Conservation (phyloP, 148 eudicot species). For the Nepenthes gracilis region DNA sequence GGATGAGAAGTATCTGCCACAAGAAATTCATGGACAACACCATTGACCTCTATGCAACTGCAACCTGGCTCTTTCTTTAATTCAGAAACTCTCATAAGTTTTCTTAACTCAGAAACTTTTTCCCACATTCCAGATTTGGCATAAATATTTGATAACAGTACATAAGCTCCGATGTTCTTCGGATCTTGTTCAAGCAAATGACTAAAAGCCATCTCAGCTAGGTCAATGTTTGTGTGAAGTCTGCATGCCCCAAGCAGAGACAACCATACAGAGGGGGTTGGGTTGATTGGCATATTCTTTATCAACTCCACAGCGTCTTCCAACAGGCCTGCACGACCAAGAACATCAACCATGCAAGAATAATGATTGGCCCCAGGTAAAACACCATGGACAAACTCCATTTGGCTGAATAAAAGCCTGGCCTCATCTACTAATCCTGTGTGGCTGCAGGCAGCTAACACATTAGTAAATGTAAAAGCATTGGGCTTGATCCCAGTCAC, state of each 20-base stretch:
- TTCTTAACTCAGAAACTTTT: constrained; percentile 26
- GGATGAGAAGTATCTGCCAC: constrained; percentile 38
- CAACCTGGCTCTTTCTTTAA: constrained; percentile 38
- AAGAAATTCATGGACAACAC: constrained; percentile 28
- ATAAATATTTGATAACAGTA: constrained; percentile 30
- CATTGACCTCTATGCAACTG: constrained; percentile 28
- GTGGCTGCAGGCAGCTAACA: constrained; percentile 38
- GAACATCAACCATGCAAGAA: constrained; percentile 31
- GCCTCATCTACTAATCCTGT: constrained; percentile 38
- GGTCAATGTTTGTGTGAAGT: constrained; percentile 20
- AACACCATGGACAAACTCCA: constrained; percentile 19
- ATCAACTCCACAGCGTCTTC: constrained; percentile 29
- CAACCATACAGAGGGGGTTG: constrained; percentile 27
- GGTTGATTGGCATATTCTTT: constrained; percentile 23
- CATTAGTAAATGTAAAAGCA: constrained; percentile 26
- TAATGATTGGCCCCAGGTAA: constrained; percentile 26
- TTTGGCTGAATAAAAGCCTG: constrained; percentile 16
- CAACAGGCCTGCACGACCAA: constrained; percentile 33
- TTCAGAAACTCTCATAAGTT: constrained; percentile 29
- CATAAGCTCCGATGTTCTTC: constrained; percentile 30
- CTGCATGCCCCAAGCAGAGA: constrained; percentile 35
- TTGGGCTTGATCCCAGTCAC: constrained; percentile 21
- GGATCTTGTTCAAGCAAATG: constrained; percentile 26
- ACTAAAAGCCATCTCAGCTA: constrained; percentile 23
- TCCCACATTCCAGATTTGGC: constrained; percentile 34